A percentile compares a stretch with the other conserved stretches of the same genome.
These are phyloP conservation scores for Mediolabrus comicus DNA, from an alignment of 108 stramenopile genomes.

Conservation along the genomic window DNA sequence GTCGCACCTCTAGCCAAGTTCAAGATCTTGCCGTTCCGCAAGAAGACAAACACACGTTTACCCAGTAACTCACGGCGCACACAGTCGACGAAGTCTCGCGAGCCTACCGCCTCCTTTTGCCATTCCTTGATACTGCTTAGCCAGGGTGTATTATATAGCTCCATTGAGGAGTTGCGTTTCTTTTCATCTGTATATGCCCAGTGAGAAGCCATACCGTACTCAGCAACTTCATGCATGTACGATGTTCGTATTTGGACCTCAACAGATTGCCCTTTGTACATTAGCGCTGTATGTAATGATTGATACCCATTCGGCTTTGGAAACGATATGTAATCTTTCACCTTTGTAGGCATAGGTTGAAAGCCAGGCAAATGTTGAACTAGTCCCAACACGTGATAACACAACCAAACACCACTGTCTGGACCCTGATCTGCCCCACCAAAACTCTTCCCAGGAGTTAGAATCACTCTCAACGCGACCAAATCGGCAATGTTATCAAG, in stretches of 20 bases:
- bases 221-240: constrained; percentile 94
- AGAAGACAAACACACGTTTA: constrained; percentile 90
- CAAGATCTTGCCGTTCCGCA: constrained; percentile 88
- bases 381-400: constrained; percentile 91
- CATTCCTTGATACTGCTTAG: constrained; percentile 89
- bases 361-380: constrained; percentile 90
- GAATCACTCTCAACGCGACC: constrained; percentile 89
- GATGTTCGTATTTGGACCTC: constrained; percentile 95
- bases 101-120: constrained; percentile 77
- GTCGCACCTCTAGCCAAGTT: constrained; percentile 89
- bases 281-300: constrained; percentile 88
- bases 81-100: constrained; percentile 85
- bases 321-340: constrained; percentile 94
- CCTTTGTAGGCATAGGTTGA: constrained; percentile 86
- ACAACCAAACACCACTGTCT: constrained; percentile 85
- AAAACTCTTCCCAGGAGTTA: constrained; percentile 55
- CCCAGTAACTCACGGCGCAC: constrained; percentile 85
- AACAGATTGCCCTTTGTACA: constrained; percentile 86
- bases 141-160: constrained; percentile 85
- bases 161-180: constrained; percentile 43
- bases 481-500: constrained; percentile 90
- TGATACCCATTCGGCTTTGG: constrained; percentile 96
- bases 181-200: constrained; percentile 83
- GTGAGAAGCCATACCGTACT: constrained; percentile 93
- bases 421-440: constrained; percentile 43